phyloP scores from a whole-genome alignment of 2,329 filamentous ascomycete genomes.

The Blumeria graminis region DNA sequence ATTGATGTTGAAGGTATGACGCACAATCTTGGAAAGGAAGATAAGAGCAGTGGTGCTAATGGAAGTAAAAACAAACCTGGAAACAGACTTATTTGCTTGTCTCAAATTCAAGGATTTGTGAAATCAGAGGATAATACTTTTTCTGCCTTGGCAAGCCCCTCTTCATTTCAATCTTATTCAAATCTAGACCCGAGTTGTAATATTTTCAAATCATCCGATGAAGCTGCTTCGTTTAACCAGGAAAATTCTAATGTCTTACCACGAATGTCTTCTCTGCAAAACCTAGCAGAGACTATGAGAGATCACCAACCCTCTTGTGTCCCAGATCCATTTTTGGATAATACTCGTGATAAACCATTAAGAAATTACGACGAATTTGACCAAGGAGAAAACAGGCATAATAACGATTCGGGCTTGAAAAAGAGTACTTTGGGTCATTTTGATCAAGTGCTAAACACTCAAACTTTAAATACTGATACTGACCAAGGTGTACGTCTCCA shows the following conservation, averaged over 20 bases:
- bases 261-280: neutral
- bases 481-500: too few relatives aligned
- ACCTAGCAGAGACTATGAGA: neutral
- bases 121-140: conserved; percentile 46
- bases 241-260: too few relatives aligned
- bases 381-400: too few relatives aligned
- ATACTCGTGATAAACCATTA: too few relatives aligned
- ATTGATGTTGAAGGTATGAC: conserved; percentile 46
- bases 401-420: too few relatives aligned
- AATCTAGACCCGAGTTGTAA: conserved; percentile 17
- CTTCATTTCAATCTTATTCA: conserved; percentile 32
- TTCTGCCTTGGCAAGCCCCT: conserved; percentile 30
- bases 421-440: too few relatives aligned
- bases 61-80: conserved; percentile 27
- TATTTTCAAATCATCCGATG: conserved; percentile 5
- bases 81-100: conserved; percentile 39
- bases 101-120: conserved; percentile 36
- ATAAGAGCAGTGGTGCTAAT: conserved; percentile 1
- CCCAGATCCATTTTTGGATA: too few relatives aligned
- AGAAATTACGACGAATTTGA: too few relatives aligned
- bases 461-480: too few relatives aligned
- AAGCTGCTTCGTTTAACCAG: conserved; percentile 4
- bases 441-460: too few relatives aligned
- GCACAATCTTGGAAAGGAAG: conserved; percentile 5
- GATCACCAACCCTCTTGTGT: too few relatives aligned